These are phyloP conservation scores for Quercus variabilis DNA, from an alignment of 306 rosid genomes.

Conservation along the genomic window DNA sequence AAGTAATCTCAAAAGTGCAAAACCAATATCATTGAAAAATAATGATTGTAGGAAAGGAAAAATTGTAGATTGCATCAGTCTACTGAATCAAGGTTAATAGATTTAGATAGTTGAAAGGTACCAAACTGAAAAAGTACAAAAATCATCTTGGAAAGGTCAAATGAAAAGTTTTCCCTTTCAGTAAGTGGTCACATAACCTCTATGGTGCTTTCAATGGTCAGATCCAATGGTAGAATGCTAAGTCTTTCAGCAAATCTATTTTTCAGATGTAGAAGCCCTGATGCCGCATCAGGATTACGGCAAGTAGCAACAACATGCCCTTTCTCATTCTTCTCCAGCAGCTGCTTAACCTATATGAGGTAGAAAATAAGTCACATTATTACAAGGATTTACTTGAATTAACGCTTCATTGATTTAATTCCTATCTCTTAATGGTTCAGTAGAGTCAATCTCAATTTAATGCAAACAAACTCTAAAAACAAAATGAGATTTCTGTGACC, in stretches of 20 bases:
- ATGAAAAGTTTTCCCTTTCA: neutral
- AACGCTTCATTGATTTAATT: too few species aligned
- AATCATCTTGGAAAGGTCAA: neutral
- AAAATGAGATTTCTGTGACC: too few species aligned
- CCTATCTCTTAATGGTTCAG: too few species aligned
- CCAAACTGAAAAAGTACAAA: neutral
- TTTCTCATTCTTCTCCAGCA: conserved; percentile 68
- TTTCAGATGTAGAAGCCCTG: conserved; percentile 62
- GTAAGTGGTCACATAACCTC: conserved; percentile 43
- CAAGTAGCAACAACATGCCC: conserved; percentile 85
- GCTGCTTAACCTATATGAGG: conserved; percentile 65
- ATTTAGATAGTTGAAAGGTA: neutral
- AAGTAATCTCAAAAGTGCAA: neutral
- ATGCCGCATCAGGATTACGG: conserved; percentile 67
- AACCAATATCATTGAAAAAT: neutral
- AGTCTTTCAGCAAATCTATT: conserved; percentile 63
- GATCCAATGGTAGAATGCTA: conserved; percentile 53
- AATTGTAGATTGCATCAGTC: neutral
- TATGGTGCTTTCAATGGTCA: conserved; percentile 79
- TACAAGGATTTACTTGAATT: too few species aligned
- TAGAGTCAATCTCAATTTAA: too few species aligned
- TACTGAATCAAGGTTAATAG: neutral
- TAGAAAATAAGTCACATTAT: conserved; percentile 19
- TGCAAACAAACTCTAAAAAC: too few species aligned
- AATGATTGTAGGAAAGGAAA: neutral